Evolutionary conservation across 169 alveolate species (phyloP), one percentile per base, ranked within the genome.

Genomic region (Cryptosporidium tyzzeri): DNA sequence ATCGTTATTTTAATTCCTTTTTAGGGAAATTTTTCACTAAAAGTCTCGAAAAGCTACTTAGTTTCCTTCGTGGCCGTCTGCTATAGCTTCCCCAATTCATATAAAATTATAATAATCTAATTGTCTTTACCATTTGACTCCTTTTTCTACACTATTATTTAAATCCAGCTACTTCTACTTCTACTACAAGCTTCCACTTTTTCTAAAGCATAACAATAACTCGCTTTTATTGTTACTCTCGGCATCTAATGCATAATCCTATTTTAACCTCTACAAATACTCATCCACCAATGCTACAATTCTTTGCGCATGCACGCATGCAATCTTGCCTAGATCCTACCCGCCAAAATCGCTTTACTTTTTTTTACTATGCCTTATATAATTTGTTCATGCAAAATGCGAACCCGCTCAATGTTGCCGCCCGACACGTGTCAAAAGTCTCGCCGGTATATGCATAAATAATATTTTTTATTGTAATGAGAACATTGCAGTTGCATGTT

Each of bases 391-490:
- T 65, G 71, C 31, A 65, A 31, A 31, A 65, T 23, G 1, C 0
- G 0, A n/a, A 1, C 71, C 71, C 71, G 71, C 71, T 23, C 1
- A 26, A n/a, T 14, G 9, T 10, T 26, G 23, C 71, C 71, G 71
- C 71, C 53, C 18, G 12, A 33, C 41, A 65, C 71, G 71, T 65
- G 71, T 65, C 71, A 65, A 65, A 65, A 65, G 71, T 65, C 71
- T 65, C 71, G 71, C 50, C 44, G 71, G 71, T 65, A 65, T 65
- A 65, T 65, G 71, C 48, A 65, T 35, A 65, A 65, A 65, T 65
- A 37, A 37, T 18, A 31, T 21, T 21, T 65, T 8, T 35, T 35
- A 65, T 35, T 35, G 71, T 53, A 65, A 33, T 14, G 31, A 33
- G 31, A 65, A 65, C 48, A 31, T 59, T 23, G 48, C 71, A 29